Base-by-base conservation (phyloP, 306 rosid species). In the Castanea crenata region DNA sequence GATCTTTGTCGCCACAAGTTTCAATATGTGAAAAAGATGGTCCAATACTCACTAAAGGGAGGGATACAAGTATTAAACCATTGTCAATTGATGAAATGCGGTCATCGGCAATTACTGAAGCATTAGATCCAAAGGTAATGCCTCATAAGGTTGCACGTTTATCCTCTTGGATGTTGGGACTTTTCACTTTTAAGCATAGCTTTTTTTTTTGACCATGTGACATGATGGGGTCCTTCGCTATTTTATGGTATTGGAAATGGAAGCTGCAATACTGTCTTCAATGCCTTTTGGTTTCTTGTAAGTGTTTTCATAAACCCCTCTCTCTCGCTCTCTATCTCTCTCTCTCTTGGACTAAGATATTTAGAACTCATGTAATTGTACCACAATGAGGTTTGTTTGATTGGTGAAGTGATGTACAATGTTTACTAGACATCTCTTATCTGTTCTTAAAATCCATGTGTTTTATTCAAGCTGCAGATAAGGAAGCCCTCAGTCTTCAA, bases 1-100 rank as follows among this genome's bases (percentile, higher is more conserved):
- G 88, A 44, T 92, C 84, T 9, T 86, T 85, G 77, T 76, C 86
- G 32, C 90, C 91, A 61, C 90, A 78, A 41, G 78, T 74, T 83
- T 89, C 86, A 78, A 75, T 78, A 75, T 79, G 82, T 52, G 76
- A 78, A 52, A 83, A 77, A 65, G 52, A 46, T 11, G 52, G 52
- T 11, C 1, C 14, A 2, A 55, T 73, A 35, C 79, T 74, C 3
- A 63, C 58, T 57, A 83, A 76, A 79, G 88, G 81, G 76, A 69
- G 49, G 1, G 88, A 62, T 56, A 12, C 76, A 74, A 79, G 77
- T 80, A 76, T 80, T 52, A 74, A 83, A 73, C 15, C 52, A 9
- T 46, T 79, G 80, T 83, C 81, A 73, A 77, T 70, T 74, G 85
- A 83, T 79, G 86, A 89, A 86, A 85, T 80, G 52, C 83, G 65